phyloP scores from a whole-genome alignment of 768 basidiomycete genomes.

The Mycena vulgaris region DNA sequence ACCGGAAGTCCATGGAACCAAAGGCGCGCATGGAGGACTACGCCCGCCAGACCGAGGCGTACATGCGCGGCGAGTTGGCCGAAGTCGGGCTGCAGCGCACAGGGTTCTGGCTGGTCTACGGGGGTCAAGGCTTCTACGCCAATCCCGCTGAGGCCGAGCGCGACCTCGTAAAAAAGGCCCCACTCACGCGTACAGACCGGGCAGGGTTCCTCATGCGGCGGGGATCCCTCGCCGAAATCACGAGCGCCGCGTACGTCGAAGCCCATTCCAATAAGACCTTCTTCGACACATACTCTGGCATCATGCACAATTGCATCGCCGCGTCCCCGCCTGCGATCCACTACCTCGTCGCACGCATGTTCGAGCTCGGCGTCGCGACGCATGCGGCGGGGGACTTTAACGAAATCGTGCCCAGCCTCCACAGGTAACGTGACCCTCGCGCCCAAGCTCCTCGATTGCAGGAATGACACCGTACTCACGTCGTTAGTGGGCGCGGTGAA shows the following conservation, averaged over 20 bases:
- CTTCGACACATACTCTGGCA: neutral
- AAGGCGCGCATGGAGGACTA: conserved; percentile 3
- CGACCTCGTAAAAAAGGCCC: neutral
- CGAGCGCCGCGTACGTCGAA: neutral
- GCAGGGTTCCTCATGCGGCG: conserved; percentile 3
- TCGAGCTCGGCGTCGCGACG: conserved; percentile 9
- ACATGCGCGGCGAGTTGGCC: neutral
- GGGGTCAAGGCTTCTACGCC: neutral
- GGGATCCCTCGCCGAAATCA: neutral
- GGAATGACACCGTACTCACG: neutral
- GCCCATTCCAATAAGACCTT: neutral
- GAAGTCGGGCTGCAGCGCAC: neutral
- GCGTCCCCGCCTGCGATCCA: conserved; percentile 5
- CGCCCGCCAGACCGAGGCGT: neutral
- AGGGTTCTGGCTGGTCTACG: neutral
- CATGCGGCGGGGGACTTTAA: neutral
- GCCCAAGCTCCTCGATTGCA: neutral
- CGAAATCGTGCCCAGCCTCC: neutral
- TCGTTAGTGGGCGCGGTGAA: neutral
- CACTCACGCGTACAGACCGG: neutral
- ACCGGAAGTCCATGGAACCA: neutral
- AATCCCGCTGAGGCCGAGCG: neutral
- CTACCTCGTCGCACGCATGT: conserved; percentile 1
- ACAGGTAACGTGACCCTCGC: neutral
- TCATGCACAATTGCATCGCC: neutral